A percentile compares a stretch with the other conserved stretches of the same genome.
Evolutionary conservation across 2,329 filamentous ascomycete species (phyloP).

Genomic region (Ophiostoma sp.): DNA sequence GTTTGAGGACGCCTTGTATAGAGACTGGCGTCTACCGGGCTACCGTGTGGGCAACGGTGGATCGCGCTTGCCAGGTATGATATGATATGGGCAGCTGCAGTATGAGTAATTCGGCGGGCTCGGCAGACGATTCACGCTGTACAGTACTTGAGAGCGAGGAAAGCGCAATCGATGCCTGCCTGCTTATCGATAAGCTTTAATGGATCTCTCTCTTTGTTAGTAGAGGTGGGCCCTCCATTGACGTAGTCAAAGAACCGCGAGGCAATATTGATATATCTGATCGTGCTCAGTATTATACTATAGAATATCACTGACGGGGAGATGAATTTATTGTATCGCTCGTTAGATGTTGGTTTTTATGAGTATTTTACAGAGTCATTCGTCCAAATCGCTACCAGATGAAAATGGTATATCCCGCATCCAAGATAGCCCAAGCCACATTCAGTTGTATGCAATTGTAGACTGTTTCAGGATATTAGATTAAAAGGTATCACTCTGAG

Average conservation of each 20-base stretch:
- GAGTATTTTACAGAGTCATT: too few relatives aligned
- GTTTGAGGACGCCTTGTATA: not conserved
- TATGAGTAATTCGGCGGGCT: constrained; percentile 4
- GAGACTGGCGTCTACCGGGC: too few relatives aligned
- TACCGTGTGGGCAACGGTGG: not conserved
- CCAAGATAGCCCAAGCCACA: not conserved
- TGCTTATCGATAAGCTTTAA: constrained; percentile 1
- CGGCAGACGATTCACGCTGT: not conserved
- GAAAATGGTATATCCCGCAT: not conserved
- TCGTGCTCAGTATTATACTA: not conserved
- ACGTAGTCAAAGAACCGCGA: not conserved
- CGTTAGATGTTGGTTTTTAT: too few relatives aligned
- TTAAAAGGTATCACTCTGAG: not conserved
- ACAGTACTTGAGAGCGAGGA: too few relatives aligned
- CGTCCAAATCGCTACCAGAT: too few relatives aligned
- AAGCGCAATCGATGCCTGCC: not conserved
- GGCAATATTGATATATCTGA: not conserved
- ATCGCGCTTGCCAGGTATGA: not conserved
- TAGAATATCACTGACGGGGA: not conserved
- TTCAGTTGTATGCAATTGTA: not conserved
- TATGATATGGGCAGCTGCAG: not conserved
- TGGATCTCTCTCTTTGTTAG: not conserved
- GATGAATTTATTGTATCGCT: not conserved
- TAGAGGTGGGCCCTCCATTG: not conserved
- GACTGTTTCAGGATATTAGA: not conserved